Conservation (phyloP, 139 green algal species). For the Nannochloris sp. region DNA sequence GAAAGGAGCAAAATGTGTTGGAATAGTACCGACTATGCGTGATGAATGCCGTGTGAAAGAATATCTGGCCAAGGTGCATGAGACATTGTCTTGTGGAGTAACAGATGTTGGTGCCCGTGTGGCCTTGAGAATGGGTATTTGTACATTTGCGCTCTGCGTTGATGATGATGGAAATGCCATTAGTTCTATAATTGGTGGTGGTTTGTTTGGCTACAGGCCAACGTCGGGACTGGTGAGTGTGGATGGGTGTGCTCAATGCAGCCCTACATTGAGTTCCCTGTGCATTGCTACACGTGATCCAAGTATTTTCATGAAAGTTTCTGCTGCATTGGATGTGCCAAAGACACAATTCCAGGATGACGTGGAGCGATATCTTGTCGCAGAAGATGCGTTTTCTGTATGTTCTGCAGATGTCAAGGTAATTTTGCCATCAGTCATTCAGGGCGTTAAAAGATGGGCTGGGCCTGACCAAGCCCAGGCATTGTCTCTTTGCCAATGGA, state of each 20-base stretch:
- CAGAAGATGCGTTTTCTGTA: slow-evolving; percentile 22
- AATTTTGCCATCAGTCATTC: slow-evolving; percentile 17
- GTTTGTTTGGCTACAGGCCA: slow-evolving; percentile 15
- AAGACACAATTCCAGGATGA: slow-evolving; percentile 5
- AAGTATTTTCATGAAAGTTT: slow-evolving; percentile 4
- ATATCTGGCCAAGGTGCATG: too few species aligned
- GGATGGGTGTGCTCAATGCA: slow-evolving; percentile 4
- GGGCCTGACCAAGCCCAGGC: slow-evolving; percentile 26
- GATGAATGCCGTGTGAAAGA: too few species aligned
- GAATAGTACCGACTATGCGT: not conserved
- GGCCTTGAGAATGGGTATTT: slow-evolving; percentile 10
- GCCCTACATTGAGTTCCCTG: slow-evolving; percentile 6
- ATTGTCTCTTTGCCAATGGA: slow-evolving; percentile 24
- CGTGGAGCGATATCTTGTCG: slow-evolving; percentile 23
- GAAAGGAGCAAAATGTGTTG: not conserved
- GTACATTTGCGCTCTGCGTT: slow-evolving; percentile 11
- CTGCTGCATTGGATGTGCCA: slow-evolving; percentile 21
- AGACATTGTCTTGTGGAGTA: too few species aligned
- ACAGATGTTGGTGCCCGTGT: not conserved
- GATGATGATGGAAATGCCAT: slow-evolving; percentile 20
- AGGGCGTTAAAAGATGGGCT: slow-evolving; percentile 27
- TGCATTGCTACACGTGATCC: slow-evolving; percentile 10
- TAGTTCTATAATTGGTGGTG: slow-evolving; percentile 14
- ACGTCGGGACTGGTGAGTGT: slow-evolving; percentile 17
- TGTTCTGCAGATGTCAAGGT: not conserved